phyloP scores from a whole-genome alignment of 345 rosid species.

The Rhizophora apiculata region DNA sequence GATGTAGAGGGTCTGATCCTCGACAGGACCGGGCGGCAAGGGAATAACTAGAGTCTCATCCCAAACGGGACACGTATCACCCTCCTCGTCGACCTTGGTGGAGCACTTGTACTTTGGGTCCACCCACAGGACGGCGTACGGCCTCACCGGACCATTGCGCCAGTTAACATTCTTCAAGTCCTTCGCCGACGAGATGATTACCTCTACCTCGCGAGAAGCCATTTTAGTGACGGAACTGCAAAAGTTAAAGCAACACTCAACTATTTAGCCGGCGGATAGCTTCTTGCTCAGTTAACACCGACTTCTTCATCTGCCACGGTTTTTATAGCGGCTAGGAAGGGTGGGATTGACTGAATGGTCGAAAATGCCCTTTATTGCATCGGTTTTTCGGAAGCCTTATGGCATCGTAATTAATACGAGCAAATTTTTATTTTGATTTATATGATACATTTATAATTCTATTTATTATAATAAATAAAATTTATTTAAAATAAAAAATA shows the following conservation, averaged over 20 bases:
- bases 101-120: conserved; percentile 52
- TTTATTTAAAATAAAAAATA: no score
- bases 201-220: conserved; percentile 49
- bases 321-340: no score
- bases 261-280: background rate
- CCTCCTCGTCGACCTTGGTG: conserved; percentile 57
- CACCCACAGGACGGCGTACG: conserved; percentile 75
- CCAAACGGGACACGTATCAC: conserved; percentile 67
- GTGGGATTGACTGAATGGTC: no score
- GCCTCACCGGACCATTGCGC: conserved; percentile 63
- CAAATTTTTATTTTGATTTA: no score
- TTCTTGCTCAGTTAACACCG: no score
- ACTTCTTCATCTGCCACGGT: no score
- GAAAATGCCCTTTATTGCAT: no score
- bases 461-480: no score
- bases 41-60: conserved; percentile 51
- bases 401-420: no score
- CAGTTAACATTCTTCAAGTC: conserved; percentile 84
- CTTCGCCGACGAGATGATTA: conserved; percentile 57
- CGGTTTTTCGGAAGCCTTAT: no score
- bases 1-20: conserved; percentile 45
- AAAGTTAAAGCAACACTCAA: background rate
- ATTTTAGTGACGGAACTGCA: conserved; percentile 3
- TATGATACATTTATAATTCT: no score
- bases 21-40: conserved; percentile 36